These are phyloP conservation scores for Sphaerulina vaccinii DNA, from an alignment of 2,329 filamentous ascomycete genomes.

Conservation along the genomic window DNA sequence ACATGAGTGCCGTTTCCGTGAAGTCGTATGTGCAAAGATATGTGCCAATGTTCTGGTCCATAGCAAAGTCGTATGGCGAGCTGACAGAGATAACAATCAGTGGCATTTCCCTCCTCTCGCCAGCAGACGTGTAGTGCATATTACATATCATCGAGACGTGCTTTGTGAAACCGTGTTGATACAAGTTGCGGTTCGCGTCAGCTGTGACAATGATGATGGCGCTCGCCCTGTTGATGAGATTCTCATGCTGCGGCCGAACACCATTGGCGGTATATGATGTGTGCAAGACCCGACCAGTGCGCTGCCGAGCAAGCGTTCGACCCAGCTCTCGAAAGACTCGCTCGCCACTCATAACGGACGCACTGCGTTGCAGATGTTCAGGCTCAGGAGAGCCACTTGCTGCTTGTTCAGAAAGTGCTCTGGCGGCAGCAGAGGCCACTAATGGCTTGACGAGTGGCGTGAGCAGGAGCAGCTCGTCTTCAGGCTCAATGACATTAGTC, in stretches of 20 bases:
- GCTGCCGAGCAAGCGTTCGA: constrained; percentile 77
- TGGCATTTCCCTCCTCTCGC: constrained; percentile 74
- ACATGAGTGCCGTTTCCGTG: constrained; percentile 84
- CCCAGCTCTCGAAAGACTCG: constrained; percentile 89
- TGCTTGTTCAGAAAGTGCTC: constrained; percentile 63
- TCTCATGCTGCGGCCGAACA: constrained; percentile 87
- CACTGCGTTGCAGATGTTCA: constrained; percentile 55
- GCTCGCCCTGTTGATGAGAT: constrained; percentile 81
- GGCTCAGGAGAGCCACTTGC: constrained; percentile 57
- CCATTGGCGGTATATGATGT: constrained; percentile 95
- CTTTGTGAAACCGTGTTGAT: constrained; percentile 92
- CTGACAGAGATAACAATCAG: constrained; percentile 89
- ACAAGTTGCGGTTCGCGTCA: constrained; percentile 89
- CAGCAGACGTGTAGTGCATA: constrained; percentile 67
- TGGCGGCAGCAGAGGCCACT: constrained; percentile 82
- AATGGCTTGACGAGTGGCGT: constrained; percentile 88
- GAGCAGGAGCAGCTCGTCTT: constrained; percentile 84
- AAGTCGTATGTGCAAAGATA: constrained; percentile 97
- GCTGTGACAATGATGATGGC: constrained; percentile 89
- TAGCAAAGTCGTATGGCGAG: constrained; percentile 94
- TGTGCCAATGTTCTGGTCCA: constrained; percentile 84
- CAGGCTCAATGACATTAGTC: constrained; percentile 74
- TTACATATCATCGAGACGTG: constrained; percentile 95
- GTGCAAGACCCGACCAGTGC: constrained; percentile 83
- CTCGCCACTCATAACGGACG: constrained; percentile 82